A percentile compares a stretch with the other conserved stretches of the same genome.
Conservation (phyloP, 2,329 filamentous ascomycete species). For the Apiospora rasikravindrae region DNA sequence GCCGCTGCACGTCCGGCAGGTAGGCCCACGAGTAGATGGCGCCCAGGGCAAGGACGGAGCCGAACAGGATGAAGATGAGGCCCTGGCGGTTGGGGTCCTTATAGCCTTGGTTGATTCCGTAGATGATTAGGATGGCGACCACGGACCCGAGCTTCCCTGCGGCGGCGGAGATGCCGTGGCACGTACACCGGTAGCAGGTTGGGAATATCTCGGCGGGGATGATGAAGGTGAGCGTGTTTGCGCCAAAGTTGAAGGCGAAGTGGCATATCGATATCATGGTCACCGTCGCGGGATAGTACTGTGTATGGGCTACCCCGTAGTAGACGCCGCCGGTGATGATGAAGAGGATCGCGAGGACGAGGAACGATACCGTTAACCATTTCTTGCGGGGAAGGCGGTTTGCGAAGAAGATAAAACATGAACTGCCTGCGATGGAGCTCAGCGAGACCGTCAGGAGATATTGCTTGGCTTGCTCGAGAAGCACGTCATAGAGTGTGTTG, state of each 20-base stretch:
- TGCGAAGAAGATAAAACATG: constrained; percentile 53
- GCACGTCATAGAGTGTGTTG: constrained; percentile 57
- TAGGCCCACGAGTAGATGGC: constrained; percentile 59
- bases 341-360: constrained; percentile 52
- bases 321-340: constrained; percentile 56
- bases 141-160: constrained; percentile 61
- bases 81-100: constrained; percentile 49
- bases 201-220: constrained; percentile 70
- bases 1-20: constrained; percentile 53
- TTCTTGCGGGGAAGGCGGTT: constrained; percentile 54
- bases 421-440: constrained; percentile 56
- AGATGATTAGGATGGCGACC: constrained; percentile 33
- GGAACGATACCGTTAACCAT: constrained; percentile 56
- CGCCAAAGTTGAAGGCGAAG: constrained; percentile 62
- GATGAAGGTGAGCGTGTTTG: constrained; percentile 68
- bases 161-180: constrained; percentile 66
- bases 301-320: constrained; percentile 50
- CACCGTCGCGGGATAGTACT: constrained; percentile 49
- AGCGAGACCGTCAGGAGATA: constrained; percentile 58
- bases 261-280: constrained; percentile 58
- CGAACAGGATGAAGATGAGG: constrained; percentile 57
- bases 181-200: constrained; percentile 66
- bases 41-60: constrained; percentile 53
- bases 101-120: constrained; percentile 54
- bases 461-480: constrained; percentile 58